These are phyloP conservation scores for Ailanthus altissimus DNA, from an alignment of 345 rosid genomes.

Conservation along the genomic window DNA sequence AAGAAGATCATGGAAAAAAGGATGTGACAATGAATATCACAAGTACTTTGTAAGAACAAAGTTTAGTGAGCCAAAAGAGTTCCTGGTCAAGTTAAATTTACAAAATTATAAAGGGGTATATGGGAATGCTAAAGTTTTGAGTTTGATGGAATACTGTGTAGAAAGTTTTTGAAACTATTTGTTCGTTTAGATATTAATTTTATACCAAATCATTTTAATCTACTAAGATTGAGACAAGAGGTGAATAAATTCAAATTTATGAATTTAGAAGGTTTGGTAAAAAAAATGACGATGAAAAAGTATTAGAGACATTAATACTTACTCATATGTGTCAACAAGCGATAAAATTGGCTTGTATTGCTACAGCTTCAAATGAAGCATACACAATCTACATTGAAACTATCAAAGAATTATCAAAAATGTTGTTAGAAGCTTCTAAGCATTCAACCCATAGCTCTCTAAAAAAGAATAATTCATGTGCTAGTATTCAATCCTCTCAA, in stretches of 20 bases:
- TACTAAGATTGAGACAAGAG: neutral
- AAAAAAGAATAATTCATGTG: neutral
- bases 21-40: no score
- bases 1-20: no score
- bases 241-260: neutral
- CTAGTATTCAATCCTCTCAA: neutral
- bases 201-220: neutral
- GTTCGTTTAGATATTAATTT: neutral
- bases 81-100: no score
- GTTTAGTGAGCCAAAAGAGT: neutral
- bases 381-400: neutral
- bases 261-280: neutral
- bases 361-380: neutral
- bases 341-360: neutral
- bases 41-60: neutral
- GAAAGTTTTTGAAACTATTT: neutral
- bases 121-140: no score
- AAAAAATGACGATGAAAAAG: neutral
- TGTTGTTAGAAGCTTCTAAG: neutral
- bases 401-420: neutral
- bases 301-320: neutral
- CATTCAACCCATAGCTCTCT: neutral
- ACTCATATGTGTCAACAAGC: neutral
- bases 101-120: no score
- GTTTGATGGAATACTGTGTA: no score